Percentiles rank a stretch among this genome's conserved stretches.
Evolutionary conservation across 768 basidiomycete genomes (phyloP).

Genomic region (Boletus sp.): DNA sequence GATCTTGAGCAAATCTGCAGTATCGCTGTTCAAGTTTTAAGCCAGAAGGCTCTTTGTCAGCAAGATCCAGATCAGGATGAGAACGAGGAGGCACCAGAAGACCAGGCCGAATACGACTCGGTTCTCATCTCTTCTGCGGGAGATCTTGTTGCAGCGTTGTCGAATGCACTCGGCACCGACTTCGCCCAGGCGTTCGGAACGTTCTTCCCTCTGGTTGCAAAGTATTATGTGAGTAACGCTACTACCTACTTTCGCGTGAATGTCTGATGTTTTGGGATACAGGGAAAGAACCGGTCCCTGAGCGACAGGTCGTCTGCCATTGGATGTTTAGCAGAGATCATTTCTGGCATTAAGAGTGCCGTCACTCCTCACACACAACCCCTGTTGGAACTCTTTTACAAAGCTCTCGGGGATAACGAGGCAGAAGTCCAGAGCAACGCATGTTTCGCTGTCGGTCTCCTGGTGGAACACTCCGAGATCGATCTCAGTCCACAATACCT

Average conservation of each 20-base stretch:
- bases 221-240: slow-evolving; percentile 75
- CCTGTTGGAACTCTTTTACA: slow-evolving; percentile 81
- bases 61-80: slow-evolving; percentile 94
- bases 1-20: slow-evolving; percentile 76
- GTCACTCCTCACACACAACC: slow-evolving; percentile 83
- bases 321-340: slow-evolving; percentile 93
- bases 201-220: slow-evolving; percentile 89
- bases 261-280: background rate
- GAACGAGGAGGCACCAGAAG: slow-evolving; percentile 79
- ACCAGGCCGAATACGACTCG: slow-evolving; percentile 94
- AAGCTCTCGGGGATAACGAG: slow-evolving; percentile 78
- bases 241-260: background rate
- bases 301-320: slow-evolving; percentile 93
- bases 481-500: slow-evolving; percentile 84
- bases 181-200: slow-evolving; percentile 78
- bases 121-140: slow-evolving; percentile 92
- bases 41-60: slow-evolving; percentile 95
- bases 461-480: slow-evolving; percentile 80
- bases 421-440: slow-evolving; percentile 96
- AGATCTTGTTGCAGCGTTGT: slow-evolving; percentile 89
- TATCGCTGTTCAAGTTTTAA: slow-evolving; percentile 82
- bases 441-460: slow-evolving; percentile 89
- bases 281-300: slow-evolving; percentile 84
- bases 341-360: slow-evolving; percentile 83
- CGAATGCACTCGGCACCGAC: slow-evolving; percentile 79